These are phyloP conservation scores for Ganoderma meredithae DNA, from an alignment of 1,284 basidiomycete genomes.

Conservation along the genomic window DNA sequence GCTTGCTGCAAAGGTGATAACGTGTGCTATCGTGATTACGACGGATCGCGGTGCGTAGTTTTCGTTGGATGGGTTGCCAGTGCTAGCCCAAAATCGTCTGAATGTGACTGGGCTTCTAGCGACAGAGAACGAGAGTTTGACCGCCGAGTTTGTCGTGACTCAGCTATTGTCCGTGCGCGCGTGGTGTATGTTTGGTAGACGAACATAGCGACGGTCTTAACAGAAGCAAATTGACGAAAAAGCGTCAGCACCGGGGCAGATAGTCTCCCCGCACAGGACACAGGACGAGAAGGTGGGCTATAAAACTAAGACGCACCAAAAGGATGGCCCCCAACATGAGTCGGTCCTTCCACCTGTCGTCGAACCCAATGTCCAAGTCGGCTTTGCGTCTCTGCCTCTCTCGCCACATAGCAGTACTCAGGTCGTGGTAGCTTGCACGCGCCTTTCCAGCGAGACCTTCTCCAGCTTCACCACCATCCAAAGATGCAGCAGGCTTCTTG, in stretches of 20 bases:
- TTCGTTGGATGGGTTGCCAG: background rate
- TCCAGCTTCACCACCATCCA: constrained; percentile 42
- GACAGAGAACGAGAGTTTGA: background rate
- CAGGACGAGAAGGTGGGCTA: background rate
- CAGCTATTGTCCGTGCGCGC: constrained; percentile 32
- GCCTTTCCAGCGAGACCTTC: constrained; percentile 43
- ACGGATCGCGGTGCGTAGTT: background rate
- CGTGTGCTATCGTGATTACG: background rate
- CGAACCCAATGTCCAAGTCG: constrained; percentile 43
- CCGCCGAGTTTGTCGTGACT: constrained; percentile 18
- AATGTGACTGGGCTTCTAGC: background rate
- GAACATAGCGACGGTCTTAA: constrained; percentile 36
- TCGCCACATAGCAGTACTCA: constrained; percentile 45
- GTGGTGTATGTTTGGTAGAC: constrained; percentile 39
- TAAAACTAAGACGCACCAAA: constrained; percentile 51
- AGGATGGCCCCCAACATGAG: constrained; percentile 56
- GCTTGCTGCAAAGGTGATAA: background rate
- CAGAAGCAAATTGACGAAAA: background rate
- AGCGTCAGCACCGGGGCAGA: background rate
- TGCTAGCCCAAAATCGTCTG: background rate
- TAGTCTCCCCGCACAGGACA: background rate
- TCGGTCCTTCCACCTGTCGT: constrained; percentile 66
- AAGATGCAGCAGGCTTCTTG: constrained; percentile 37
- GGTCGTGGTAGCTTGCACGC: constrained; percentile 39
- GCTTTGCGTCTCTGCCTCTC: constrained; percentile 52